Evolutionary conservation across 2,329 filamentous ascomycete genomes (phyloP).

Genomic region (Aspergillus phoenicis): DNA sequence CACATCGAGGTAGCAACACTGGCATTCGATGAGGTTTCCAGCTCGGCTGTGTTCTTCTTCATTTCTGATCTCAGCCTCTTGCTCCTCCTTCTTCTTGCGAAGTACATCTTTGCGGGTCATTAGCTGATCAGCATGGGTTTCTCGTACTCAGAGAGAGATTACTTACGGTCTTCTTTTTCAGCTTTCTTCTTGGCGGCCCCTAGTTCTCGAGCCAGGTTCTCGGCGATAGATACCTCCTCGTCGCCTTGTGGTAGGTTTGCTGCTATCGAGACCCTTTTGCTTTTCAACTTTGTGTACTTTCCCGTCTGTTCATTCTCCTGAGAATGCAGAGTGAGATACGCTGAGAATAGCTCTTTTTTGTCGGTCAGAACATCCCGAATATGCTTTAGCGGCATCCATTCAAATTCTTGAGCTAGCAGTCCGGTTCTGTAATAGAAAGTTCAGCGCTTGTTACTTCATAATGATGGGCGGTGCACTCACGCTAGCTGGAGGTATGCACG

Average conservation of each 20-base stretch:
- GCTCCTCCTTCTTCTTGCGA: conserved; percentile 25
- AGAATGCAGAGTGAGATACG: conserved; percentile 31
- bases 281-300: conserved; percentile 25
- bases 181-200: conserved; percentile 29
- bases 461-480: conserved; percentile 18
- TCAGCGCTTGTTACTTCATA: background rate
- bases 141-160: background rate
- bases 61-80: conserved; percentile 36
- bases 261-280: conserved; percentile 10
- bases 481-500: conserved; percentile 24
- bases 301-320: conserved; percentile 20
- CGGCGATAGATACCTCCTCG: background rate
- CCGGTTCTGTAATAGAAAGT: conserved; percentile 2
- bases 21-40: conserved; percentile 66
- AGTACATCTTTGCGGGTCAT: conserved; percentile 12
- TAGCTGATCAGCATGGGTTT: background rate
- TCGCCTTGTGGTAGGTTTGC: background rate
- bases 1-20: conserved; percentile 70
- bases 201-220: conserved; percentile 26
- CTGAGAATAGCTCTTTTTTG: conserved; percentile 33
- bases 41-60: conserved; percentile 43
- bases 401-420: conserved; percentile 36
- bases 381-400: conserved; percentile 38
- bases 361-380: conserved; percentile 39
- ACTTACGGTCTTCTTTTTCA: conserved; percentile 25